phyloP scores from a whole-genome alignment of 257 asterid genomes.

The Forsythia viridissima region DNA sequence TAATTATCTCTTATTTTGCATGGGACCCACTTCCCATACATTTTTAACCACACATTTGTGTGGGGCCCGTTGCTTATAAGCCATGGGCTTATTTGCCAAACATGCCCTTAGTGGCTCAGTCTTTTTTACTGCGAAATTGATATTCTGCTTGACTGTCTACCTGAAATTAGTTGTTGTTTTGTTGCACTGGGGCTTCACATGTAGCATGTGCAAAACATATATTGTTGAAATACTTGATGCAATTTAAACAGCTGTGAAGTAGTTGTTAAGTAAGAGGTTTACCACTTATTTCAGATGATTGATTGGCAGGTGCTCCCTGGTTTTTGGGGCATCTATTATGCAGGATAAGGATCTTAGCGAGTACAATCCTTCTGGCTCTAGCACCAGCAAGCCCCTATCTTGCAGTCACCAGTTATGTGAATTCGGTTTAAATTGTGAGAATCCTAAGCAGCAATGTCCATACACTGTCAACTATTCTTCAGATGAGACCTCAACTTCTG shows the following conservation, averaged over 20 bases:
- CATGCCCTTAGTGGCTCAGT: background rate
- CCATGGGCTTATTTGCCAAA: too few relatives aligned
- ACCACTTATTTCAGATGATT: constrained; percentile 74
- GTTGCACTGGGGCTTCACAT: constrained; percentile 8
- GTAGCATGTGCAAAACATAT: background rate
- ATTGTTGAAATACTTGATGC: background rate
- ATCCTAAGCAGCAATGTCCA: constrained; percentile 63
- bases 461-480: constrained; percentile 63
- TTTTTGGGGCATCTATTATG: constrained; percentile 89
- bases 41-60: too few relatives aligned
- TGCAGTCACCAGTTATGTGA: constrained; percentile 78
- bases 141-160: background rate
- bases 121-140: background rate
- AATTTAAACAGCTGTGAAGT: constrained; percentile 23
- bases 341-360: constrained; percentile 82
- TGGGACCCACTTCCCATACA: too few relatives aligned
- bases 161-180: background rate
- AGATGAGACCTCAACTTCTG: constrained; percentile 74
- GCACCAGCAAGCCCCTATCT: constrained; percentile 59
- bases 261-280: constrained; percentile 43
- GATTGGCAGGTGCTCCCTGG: constrained; percentile 94
- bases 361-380: constrained; percentile 75
- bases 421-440: constrained; percentile 52
- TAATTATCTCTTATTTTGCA: too few relatives aligned
- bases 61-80: too few relatives aligned